Base-by-base conservation (phyloP, 2,329 filamentous ascomycete genomes). In the Paraphaeosphaeria sporulosa region DNA sequence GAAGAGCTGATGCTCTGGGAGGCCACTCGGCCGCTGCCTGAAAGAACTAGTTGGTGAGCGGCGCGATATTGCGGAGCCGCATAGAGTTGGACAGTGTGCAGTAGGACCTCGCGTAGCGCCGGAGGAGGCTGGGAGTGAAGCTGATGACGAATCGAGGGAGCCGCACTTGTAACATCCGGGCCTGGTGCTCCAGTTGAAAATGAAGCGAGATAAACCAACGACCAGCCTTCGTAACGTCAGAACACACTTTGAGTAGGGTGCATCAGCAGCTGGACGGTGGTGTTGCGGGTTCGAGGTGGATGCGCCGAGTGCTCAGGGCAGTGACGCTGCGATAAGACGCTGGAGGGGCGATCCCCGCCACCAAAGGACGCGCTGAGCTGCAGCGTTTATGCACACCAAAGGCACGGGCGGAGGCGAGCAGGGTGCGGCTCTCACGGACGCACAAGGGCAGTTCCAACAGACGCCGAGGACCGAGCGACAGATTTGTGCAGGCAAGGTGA, bases 101-200 rank as follows among this genome's bases (percentile, higher is more conserved):
- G 50, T 40, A 51, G 36, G 34, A 17, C 10, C 38, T 49, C 36
- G 62, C 25, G 40, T 42, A 52, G 60, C 52, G 62, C 19, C 60
- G 54, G 57, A 60, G 69, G 71, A 76, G 75, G 75, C 75, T 78
- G 75, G 74, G 72, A 73, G 71, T 64, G 66, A 64, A 65, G 66
- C 52, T 73, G 73, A 74, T 73, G 72, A 74, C 71, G 70, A 71
- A 70, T 69, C 63, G 67, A 67, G 68, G 61, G 64, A 68, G 65
- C 64, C 68, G 66, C 65, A 69, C 74, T 67, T 69, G 69, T 69
- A 72, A 75, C 74, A 77, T 78, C 61, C 74, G 72, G 69, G 69
- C 59, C 55, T 64, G 61, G 67, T 62, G 61, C 64, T 58, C 62
- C 55, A 21, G 55, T 50, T 57, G 52, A 60, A 46, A 60, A 62